These are phyloP conservation scores for Breynia disticha DNA, from an alignment of 441 rosid species.

Conservation along the genomic window DNA sequence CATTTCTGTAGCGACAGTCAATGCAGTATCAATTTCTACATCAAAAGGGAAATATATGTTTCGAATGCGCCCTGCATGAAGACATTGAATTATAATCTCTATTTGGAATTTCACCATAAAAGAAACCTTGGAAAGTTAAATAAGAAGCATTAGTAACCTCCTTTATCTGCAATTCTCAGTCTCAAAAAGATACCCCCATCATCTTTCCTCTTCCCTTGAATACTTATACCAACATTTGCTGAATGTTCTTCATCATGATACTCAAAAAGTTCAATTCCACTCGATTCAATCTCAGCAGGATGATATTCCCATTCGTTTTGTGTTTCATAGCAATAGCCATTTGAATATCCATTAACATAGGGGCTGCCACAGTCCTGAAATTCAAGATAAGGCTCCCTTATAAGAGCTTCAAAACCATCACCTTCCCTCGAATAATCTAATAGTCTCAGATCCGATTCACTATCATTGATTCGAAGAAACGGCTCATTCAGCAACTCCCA, in stretches of 20 bases:
- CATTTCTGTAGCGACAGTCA: slow-evolving; percentile 60
- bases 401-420: slow-evolving; percentile 33
- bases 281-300: slow-evolving; percentile 40
- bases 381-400: slow-evolving; percentile 43
- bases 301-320: slow-evolving; percentile 44
- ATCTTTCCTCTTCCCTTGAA: slow-evolving; percentile 59
- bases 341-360: slow-evolving; percentile 32
- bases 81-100: background rate
- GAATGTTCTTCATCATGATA: slow-evolving; percentile 53
- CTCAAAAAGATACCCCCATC: slow-evolving; percentile 56
- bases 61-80: slow-evolving; percentile 37
- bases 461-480: slow-evolving; percentile 53
- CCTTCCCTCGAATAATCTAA: slow-evolving; percentile 33
- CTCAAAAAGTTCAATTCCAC: slow-evolving; percentile 57
- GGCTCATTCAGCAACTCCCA: slow-evolving; percentile 72
- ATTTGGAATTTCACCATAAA: background rate
- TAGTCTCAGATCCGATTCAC: slow-evolving; percentile 41
- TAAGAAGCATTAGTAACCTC: slow-evolving; percentile 39
- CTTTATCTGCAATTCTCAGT: slow-evolving; percentile 73
- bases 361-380: slow-evolving; percentile 27
- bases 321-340: slow-evolving; percentile 26
- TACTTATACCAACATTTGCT: slow-evolving; percentile 49
- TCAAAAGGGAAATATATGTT: slow-evolving; percentile 54
- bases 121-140: background rate
- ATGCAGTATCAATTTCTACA: slow-evolving; percentile 51